Percentiles rank a stretch among this genome's conserved stretches.
phyloP scores from a whole-genome alignment of 257 asterid species.

The Solanum sejunctum region DNA sequence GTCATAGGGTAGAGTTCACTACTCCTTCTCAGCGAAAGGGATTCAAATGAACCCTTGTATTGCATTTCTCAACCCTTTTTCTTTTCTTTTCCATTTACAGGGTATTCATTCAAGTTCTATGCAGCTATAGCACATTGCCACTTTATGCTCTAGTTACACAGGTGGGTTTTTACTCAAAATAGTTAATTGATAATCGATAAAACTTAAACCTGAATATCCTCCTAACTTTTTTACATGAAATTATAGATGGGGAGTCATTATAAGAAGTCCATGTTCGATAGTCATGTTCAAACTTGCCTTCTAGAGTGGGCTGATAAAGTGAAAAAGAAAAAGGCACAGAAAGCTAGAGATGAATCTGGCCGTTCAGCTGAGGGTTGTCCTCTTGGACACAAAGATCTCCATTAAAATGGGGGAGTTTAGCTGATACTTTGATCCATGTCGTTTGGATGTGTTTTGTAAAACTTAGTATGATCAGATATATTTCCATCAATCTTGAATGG shows the following conservation, averaged over 20 bases:
- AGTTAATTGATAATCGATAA: background rate
- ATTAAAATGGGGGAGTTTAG: background rate
- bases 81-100: slow-evolving; percentile 19
- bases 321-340: slow-evolving; percentile 38
- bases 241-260: slow-evolving; percentile 84
- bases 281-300: slow-evolving; percentile 80
- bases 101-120: slow-evolving; percentile 71
- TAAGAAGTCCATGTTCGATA: slow-evolving; percentile 82
- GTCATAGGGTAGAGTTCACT: slow-evolving; percentile 50
- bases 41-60: background rate
- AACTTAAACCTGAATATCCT: background rate
- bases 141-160: slow-evolving; percentile 91
- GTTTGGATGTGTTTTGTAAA: background rate
- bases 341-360: slow-evolving; percentile 25
- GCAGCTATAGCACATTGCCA: slow-evolving; percentile 93
- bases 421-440: background rate
- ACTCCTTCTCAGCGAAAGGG: background rate
- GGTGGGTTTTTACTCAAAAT: slow-evolving; percentile 19
- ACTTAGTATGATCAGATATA: background rate
- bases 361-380: slow-evolving; percentile 19
- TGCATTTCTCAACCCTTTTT: background rate
- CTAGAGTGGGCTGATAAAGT: slow-evolving; percentile 83
- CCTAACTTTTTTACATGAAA: background rate
- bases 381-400: slow-evolving; percentile 17
- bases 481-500: too few relatives aligned